Conservation (phyloP, 441 rosid species). For the Viola pubescens region DNA sequence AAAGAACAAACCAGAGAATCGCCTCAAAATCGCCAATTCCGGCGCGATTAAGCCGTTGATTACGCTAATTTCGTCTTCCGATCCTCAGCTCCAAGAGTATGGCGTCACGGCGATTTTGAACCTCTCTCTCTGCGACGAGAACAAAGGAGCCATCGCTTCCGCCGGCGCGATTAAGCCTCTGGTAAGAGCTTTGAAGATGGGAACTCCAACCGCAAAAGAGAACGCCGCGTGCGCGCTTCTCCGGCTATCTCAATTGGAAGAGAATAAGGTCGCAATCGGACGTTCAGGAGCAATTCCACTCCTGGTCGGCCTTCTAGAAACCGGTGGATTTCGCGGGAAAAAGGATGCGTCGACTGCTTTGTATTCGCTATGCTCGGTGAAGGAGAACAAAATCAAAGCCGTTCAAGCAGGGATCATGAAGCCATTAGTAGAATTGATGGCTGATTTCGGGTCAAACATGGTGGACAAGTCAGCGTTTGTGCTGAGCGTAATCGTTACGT, state of each 20-base stretch:
- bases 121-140: slow-evolving; percentile 88
- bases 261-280: slow-evolving; percentile 69
- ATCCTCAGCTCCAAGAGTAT: slow-evolving; percentile 73
- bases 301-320: slow-evolving; percentile 55
- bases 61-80: slow-evolving; percentile 53
- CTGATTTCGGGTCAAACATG: slow-evolving; percentile 89
- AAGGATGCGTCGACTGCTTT: slow-evolving; percentile 89
- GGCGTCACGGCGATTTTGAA: slow-evolving; percentile 84
- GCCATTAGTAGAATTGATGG: slow-evolving; percentile 82
- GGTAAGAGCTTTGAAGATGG: slow-evolving; percentile 57
- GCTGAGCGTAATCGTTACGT: slow-evolving; percentile 43
- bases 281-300: slow-evolving; percentile 85
- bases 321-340: slow-evolving; percentile 73
- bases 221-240: slow-evolving; percentile 87
- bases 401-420: slow-evolving; percentile 70
- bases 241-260: slow-evolving; percentile 69
- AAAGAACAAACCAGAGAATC: slow-evolving; percentile 76
- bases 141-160: slow-evolving; percentile 57
- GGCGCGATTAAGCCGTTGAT: slow-evolving; percentile 78
- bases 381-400: slow-evolving; percentile 76
- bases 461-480: slow-evolving; percentile 86
- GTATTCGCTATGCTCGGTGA: slow-evolving; percentile 63
- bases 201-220: slow-evolving; percentile 74
- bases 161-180: slow-evolving; percentile 85
- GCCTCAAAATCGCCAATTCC: slow-evolving; percentile 66